phyloP scores from a whole-genome alignment of 345 rosid genomes.

The Gossypium stocksii region DNA sequence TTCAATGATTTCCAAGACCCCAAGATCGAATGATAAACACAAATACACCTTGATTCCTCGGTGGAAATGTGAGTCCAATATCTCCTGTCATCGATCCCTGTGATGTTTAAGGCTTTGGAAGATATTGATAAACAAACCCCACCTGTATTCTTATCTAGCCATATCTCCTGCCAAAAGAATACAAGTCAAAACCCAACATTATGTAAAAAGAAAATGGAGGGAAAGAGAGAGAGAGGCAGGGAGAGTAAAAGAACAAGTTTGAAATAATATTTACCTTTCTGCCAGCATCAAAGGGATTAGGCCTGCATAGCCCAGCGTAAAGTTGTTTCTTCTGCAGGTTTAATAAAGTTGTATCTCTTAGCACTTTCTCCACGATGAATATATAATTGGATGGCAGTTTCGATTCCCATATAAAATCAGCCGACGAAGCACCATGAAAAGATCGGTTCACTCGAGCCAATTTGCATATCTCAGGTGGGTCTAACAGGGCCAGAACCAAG shows the following conservation, averaged over 20 bases:
- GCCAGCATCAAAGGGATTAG: constrained; percentile 42
- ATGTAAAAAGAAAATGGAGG: too few relatives aligned
- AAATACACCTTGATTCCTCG: constrained; percentile 28
- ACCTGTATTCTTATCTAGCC: constrained; percentile 58
- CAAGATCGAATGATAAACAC: not conserved
- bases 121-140: constrained; percentile 59
- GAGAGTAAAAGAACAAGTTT: too few relatives aligned
- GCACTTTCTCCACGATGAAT: constrained; percentile 34
- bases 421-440: constrained; percentile 53
- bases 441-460: constrained; percentile 47
- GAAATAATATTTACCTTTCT: constrained; percentile 36
- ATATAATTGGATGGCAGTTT: constrained; percentile 50
- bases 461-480: constrained; percentile 54
- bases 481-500: constrained; percentile 37
- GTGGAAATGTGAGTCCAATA: constrained; percentile 41
- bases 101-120: constrained; percentile 53
- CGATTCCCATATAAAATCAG: constrained; percentile 62
- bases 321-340: constrained; percentile 40
- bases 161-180: constrained; percentile 37
- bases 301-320: constrained; percentile 38
- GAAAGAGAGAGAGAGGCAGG: too few relatives aligned
- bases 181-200: not conserved
- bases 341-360: constrained; percentile 31
- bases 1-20: not conserved
- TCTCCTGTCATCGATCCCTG: constrained; percentile 73